Conservation (phyloP, 2,329 filamentous ascomycete genomes). For the Venturia asperata region DNA sequence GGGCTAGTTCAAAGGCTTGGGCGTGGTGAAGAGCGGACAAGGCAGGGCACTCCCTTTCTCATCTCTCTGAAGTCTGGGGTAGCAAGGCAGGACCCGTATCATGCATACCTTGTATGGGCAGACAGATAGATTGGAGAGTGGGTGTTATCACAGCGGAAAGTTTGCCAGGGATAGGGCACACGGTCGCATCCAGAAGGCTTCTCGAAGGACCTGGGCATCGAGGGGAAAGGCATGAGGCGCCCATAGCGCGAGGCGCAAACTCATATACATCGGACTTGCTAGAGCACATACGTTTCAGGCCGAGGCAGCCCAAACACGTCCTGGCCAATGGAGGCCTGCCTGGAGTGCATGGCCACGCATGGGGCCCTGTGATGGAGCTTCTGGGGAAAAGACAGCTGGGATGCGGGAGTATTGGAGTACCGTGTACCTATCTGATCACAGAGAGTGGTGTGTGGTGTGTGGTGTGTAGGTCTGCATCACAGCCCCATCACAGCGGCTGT, state of each 20-base stretch:
- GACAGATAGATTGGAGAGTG: slow-evolving; percentile 6
- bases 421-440: too few relatives aligned
- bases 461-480: too few relatives aligned
- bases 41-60: slow-evolving; percentile 2
- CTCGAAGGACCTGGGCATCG: slow-evolving; percentile 7
- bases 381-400: slow-evolving; percentile 3
- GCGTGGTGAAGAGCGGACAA: background rate
- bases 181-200: background rate
- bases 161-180: background rate
- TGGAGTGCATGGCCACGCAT: background rate
- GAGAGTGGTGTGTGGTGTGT: background rate
- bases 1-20: background rate
- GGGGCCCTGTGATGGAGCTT: background rate
- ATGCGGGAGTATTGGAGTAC: background rate
- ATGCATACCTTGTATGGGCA: background rate
- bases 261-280: slow-evolving; percentile 3
- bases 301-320: background rate
- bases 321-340: background rate
- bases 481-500: background rate
- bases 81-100: background rate
- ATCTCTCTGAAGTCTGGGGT: background rate
- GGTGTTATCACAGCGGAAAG: background rate
- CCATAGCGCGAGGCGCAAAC: background rate
- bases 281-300: slow-evolving; percentile 3
- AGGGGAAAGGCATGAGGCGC: background rate